Evolutionary conservation across 2,329 filamentous ascomycete genomes (phyloP).

Genomic region (Fusarium tupiense): DNA sequence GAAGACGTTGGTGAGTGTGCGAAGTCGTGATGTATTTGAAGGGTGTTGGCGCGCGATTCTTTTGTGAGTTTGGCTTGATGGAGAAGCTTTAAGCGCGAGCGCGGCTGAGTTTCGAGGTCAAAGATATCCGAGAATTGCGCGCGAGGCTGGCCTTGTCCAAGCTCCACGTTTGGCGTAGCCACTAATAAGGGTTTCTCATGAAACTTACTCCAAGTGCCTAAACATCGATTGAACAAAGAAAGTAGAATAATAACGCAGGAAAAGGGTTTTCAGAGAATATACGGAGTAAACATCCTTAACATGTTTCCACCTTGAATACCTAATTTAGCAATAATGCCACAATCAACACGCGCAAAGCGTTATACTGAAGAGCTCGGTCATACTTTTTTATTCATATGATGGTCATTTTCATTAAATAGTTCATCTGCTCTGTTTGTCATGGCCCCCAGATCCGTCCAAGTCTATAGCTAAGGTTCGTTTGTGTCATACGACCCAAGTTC

Average conservation of each 20-base stretch:
- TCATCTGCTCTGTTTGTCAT: slow-evolving; percentile 31
- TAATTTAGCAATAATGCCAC: neutral
- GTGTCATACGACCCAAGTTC: slow-evolving; percentile 13
- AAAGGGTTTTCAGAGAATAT: neutral
- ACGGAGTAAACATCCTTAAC: neutral
- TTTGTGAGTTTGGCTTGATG: slow-evolving; percentile 15
- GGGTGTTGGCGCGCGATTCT: neutral
- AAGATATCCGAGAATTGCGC: slow-evolving; percentile 38
- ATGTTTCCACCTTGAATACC: neutral
- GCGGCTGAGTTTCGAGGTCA: slow-evolving; percentile 30
- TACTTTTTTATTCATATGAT: slow-evolving; percentile 10
- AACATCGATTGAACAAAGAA: neutral
- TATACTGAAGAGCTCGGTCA: neutral
- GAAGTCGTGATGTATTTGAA: neutral
- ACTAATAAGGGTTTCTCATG: neutral
- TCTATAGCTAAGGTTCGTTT: slow-evolving; percentile 34
- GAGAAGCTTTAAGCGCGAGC: slow-evolving; percentile 36
- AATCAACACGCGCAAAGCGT: neutral
- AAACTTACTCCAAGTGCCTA: neutral
- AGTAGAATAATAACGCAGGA: neutral
- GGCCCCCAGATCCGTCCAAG: slow-evolving; percentile 35
- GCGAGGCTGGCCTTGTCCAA: slow-evolving; percentile 37
- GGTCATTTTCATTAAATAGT: slow-evolving; percentile 43
- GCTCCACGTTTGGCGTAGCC: slow-evolving; percentile 24
- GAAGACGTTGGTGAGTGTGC: neutral